Conservation (phyloP, 108 stramenopile genomes). For the Nitzschia sp. region DNA sequence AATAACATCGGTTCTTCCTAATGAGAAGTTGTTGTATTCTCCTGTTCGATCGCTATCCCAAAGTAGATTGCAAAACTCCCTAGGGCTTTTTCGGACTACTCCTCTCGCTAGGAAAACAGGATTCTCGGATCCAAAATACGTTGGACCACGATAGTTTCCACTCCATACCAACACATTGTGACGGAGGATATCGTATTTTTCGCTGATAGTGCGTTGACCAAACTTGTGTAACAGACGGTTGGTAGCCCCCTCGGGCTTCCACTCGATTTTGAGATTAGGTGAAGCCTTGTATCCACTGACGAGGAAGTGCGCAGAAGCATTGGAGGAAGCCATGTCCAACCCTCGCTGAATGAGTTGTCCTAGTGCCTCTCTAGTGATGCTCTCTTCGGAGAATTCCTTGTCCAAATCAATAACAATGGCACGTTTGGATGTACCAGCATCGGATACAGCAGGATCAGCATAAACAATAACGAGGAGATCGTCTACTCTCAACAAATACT, state of each 20-base stretch:
- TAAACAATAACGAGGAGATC: constrained; percentile 29
- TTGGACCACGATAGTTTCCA: constrained; percentile 23
- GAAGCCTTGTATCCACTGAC: background rate
- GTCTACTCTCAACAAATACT: constrained; percentile 43
- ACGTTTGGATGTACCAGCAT: background rate
- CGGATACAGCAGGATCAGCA: constrained; percentile 3
- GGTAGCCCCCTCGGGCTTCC: constrained; percentile 49
- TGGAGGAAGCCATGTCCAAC: constrained; percentile 22
- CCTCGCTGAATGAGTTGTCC: constrained; percentile 20
- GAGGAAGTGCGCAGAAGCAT: constrained; percentile 7
- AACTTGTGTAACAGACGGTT: constrained; percentile 20
- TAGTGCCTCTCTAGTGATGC: constrained; percentile 20
- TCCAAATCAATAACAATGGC: constrained; percentile 36
- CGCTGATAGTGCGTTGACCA: constrained; percentile 4
- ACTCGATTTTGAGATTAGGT: constrained; percentile 13
- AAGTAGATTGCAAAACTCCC: constrained; percentile 37
- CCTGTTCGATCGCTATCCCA: constrained; percentile 50
- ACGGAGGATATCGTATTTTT: constrained; percentile 28
- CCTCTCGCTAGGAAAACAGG: constrained; percentile 50
- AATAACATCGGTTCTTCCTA: constrained; percentile 35
- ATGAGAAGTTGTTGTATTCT: constrained; percentile 53
- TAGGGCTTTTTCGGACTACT: constrained; percentile 35
- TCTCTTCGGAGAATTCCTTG: constrained; percentile 18
- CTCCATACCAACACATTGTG: constrained; percentile 41
- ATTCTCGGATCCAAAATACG: constrained; percentile 28